Evolutionary conservation across 192 early-diverging fungal genomes (phyloP), one percentile per base, ranked within the genome.

Genomic region (Obelidium mucronatum): DNA sequence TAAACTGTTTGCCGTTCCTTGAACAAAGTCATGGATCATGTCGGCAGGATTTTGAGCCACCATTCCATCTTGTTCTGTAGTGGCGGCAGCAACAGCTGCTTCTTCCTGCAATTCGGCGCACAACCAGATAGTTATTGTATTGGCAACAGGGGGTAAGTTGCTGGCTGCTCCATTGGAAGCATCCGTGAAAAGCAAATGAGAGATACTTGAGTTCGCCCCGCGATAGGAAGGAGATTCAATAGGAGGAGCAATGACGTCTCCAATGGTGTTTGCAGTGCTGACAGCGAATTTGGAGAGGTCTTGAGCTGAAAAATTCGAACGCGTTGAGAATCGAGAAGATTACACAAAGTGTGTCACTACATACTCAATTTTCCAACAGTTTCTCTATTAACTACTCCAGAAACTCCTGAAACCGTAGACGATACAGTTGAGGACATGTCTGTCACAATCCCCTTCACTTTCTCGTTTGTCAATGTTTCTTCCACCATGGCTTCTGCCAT

Each of bases 201-300:
- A 72, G 53, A 72, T 72, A 55, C 31, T 58, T 3, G 70, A 72
- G 40, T 59, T 72, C 1, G 19, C 67, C 0, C 67, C 67, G 8
- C 70, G 52, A 34, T 72, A 59, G 22, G 33, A 34, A 37, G 56
- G 17, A 11, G 55, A 40, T n/a, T 37, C 37, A 36, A 85, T 76
- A 17, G 83, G 83, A 0, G 84, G 84, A 2, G 84, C 84, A 51
- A 85, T 70, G 1, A 82, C 82, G 72, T 85, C 84, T 5, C 75
- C 80, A 56, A 85, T 8, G 13, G 69, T 76, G 19, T 71, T 77
- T n/a, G 67, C 78, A 2, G 76, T 56, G 17, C 48, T 67, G 24
- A 68, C 68, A 1, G 80, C 78, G 53, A 82, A 73, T 34, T 73
- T 75, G 26, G 81, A 74, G 44, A 85, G 19, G 26, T 85, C 81